Percentiles rank a stretch among this genome's conserved stretches.
phyloP scores from a whole-genome alignment of 176 grass and related monocot genomes.

The Guadua angustifolia region DNA sequence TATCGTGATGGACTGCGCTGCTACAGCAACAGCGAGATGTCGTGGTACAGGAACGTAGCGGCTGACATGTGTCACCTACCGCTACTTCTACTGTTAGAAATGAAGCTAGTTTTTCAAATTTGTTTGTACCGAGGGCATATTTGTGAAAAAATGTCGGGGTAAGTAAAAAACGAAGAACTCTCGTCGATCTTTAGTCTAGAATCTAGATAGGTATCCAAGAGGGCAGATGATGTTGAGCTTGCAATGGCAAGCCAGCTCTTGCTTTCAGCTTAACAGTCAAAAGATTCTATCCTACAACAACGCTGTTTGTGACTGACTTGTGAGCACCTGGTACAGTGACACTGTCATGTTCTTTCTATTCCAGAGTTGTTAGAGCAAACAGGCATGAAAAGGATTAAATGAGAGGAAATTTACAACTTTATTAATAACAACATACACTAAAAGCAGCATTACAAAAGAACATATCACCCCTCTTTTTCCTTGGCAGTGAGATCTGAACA shows the following conservation, averaged over 20 bases:
- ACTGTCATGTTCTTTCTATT: background rate
- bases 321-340: background rate
- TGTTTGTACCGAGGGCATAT: no score
- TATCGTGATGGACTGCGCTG: no score
- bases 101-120: no score
- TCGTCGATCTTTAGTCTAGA: background rate
- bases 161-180: no score
- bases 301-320: background rate
- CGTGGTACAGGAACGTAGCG: no score
- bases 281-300: constrained; percentile 47
- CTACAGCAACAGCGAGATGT: no score
- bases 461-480: background rate
- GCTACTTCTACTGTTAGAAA: no score
- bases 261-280: constrained; percentile 32
- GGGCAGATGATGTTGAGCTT: constrained; percentile 23
- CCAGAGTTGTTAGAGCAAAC: background rate
- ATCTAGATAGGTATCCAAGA: background rate
- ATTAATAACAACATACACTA: background rate
- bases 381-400: background rate
- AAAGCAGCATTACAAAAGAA: background rate
- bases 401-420: background rate
- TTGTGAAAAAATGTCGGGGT: no score
- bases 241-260: background rate
- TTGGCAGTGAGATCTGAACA: background rate
- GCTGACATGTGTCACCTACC: no score